phyloP scores from a whole-genome alignment of 2,329 filamentous ascomycete genomes.

The Chrysoporthe deuterocubensis region DNA sequence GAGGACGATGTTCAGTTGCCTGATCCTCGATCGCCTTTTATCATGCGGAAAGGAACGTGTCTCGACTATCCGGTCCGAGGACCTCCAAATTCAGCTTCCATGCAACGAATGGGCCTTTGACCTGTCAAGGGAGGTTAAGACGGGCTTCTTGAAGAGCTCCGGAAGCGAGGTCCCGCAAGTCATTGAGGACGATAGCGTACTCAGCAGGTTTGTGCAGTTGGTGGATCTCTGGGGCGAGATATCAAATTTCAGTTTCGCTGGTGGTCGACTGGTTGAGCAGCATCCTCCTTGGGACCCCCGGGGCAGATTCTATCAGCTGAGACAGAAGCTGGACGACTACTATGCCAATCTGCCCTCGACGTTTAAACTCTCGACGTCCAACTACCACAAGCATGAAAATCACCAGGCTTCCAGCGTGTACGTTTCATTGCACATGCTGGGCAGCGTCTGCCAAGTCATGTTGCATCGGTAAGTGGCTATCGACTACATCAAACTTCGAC shows the following conservation, averaged over 20 bases:
- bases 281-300: constrained; percentile 62
- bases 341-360: constrained; percentile 57
- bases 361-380: constrained; percentile 62
- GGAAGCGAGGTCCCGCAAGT: constrained; percentile 31
- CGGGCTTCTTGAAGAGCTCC: constrained; percentile 49
- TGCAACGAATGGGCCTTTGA: constrained; percentile 69
- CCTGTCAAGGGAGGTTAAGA: constrained; percentile 60
- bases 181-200: constrained; percentile 49
- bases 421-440: constrained; percentile 68
- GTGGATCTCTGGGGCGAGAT: constrained; percentile 65
- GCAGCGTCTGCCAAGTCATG: constrained; percentile 68
- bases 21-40: constrained; percentile 72
- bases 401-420: constrained; percentile 67
- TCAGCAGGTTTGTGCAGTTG: constrained; percentile 60
- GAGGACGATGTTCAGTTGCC: constrained; percentile 76
- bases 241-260: constrained; percentile 57
- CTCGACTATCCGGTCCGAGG: constrained; percentile 61
- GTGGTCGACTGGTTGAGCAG: constrained; percentile 55
- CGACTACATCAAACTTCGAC: not conserved
- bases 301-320: constrained; percentile 59
- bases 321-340: constrained; percentile 55
- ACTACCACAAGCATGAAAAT: constrained; percentile 69
- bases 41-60: constrained; percentile 66
- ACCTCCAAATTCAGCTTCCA: constrained; percentile 68
- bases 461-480: constrained; percentile 53